A percentile compares a stretch with the other conserved stretches of the same genome.
These are phyloP conservation scores for Euphorbia pulcherrima DNA, from an alignment of 345 rosid genomes.

Conservation along the genomic window DNA sequence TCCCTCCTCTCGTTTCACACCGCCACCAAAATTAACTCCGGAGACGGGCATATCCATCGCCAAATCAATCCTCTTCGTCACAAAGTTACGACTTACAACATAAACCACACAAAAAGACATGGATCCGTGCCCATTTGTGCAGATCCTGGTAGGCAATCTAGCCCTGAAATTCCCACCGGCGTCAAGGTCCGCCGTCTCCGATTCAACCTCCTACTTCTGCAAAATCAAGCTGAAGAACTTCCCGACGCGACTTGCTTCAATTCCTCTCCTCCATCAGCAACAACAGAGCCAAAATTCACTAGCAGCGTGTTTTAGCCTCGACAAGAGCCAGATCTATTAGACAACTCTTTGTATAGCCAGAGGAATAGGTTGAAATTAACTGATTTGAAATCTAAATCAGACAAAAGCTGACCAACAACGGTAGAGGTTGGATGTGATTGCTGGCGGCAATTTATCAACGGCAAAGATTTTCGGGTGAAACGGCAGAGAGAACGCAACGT, in stretches of 20 bases:
- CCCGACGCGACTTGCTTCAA: conserved; percentile 40
- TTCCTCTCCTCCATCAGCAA: conserved; percentile 31
- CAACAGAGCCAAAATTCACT: conserved; percentile 30
- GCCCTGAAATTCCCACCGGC: conserved; percentile 49
- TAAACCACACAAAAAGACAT: conserved; percentile 22
- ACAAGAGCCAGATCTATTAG: conserved; percentile 49
- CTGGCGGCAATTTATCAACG: too few species aligned
- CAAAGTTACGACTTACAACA: too few species aligned
- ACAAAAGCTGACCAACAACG: too few species aligned
- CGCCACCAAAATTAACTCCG: not conserved
- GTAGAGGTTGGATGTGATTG: too few species aligned
- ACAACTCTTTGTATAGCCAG: too few species aligned
- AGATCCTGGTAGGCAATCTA: conserved; percentile 73
- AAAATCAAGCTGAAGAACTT: conserved; percentile 57
- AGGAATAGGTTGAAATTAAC: too few species aligned
- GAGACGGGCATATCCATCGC: not conserved
- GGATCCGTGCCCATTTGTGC: conserved; percentile 96
- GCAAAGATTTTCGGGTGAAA: too few species aligned
- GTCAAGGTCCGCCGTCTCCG: conserved; percentile 35
- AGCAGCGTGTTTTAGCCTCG: conserved; percentile 63
- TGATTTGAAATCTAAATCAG: too few species aligned
- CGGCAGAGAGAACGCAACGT: too few species aligned
- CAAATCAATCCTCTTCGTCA: too few species aligned
- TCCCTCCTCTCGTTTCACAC: not conserved
- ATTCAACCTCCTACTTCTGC: conserved; percentile 40